Base-by-base conservation (phyloP, 2,329 filamentous ascomycete species). In the Myriosclerotinia duriaeana region DNA sequence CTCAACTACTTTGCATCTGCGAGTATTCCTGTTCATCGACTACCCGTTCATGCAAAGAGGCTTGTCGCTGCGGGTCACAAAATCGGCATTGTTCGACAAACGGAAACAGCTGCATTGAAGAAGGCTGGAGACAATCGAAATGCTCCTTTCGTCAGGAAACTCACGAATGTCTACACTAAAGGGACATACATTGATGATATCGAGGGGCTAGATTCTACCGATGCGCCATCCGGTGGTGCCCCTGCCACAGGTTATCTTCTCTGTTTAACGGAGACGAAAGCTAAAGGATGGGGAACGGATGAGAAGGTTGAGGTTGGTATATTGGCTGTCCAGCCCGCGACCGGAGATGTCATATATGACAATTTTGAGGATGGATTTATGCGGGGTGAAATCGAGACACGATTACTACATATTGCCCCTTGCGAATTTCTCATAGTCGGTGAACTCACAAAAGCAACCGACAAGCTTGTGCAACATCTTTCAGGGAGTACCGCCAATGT, bases 281-380 rank as follows among this genome's bases (percentile, higher is more conserved):
- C 89, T 14, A 95, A 93, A 72, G 88, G 88, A 11, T 88, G 84
- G 78, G 92, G 92, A 1, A 93, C 92, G 0, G 94, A 98, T 75
- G 95, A 99, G 76, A 96, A 91, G 74, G 94, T 98, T 1, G 87
- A 95, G 66, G 89, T 98, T 34, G 95, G 95, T 1, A 87, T 99
- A 67, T 83, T 99, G 30, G 95, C 95, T 36, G 95, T 99, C 5
- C 95, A 99, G 74, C 95, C 95, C 11, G 91, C 92, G 0, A 99
- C 95, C 0, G 95, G 95, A 66, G 94, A 98, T 77, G 92, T 99
- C 72, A 90, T 98, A 66, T 96, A 97, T 74, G 95, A 99, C 75
- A 88, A 89, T 67, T 99, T 99, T 73, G 92, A 98, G 72, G 95
- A 99, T 74, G 93, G 94, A 2, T 98, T 98, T 79, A 97, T 99